These are phyloP conservation scores for Solanum dulcamara DNA, from an alignment of 257 asterid species.

Conservation along the genomic window DNA sequence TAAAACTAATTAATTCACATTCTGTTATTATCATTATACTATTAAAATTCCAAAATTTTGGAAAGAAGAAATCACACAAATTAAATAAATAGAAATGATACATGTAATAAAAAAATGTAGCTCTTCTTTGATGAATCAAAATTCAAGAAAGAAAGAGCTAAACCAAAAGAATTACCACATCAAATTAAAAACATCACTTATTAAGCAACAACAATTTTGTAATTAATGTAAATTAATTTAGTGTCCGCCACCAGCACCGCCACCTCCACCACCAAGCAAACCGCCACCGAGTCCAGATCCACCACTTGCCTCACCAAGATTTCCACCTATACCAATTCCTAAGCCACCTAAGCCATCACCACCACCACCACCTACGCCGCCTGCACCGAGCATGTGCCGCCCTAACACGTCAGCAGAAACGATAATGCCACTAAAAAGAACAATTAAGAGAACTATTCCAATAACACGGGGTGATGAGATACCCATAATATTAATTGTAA, in stretches of 20 bases:
- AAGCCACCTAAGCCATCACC: neutral
- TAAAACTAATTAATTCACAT: too few relatives aligned
- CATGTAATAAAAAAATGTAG: neutral
- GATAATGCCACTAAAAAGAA: neutral
- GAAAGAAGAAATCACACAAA: neutral
- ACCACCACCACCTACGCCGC: neutral
- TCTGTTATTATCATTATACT: too few relatives aligned
- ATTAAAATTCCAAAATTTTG: neutral
- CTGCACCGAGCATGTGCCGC: neutral
- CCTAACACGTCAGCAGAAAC: neutral
- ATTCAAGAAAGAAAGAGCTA: neutral
- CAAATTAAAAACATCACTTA: neutral
- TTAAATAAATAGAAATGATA: too few relatives aligned
- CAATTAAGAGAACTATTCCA: neutral
- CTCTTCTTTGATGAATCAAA: neutral
- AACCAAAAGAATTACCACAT: neutral
- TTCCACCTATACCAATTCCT: neutral
- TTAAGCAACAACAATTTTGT: neutral
- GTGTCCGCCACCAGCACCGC: neutral
- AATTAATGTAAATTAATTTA: neutral
- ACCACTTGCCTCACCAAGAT: neutral
- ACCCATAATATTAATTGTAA: neutral
- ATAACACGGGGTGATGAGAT: neutral
- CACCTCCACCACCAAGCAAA: neutral
- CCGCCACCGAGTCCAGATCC: neutral